Evolutionary conservation across 108 stramenopile species (phyloP).

Genomic region (Cyclotella atomus): DNA sequence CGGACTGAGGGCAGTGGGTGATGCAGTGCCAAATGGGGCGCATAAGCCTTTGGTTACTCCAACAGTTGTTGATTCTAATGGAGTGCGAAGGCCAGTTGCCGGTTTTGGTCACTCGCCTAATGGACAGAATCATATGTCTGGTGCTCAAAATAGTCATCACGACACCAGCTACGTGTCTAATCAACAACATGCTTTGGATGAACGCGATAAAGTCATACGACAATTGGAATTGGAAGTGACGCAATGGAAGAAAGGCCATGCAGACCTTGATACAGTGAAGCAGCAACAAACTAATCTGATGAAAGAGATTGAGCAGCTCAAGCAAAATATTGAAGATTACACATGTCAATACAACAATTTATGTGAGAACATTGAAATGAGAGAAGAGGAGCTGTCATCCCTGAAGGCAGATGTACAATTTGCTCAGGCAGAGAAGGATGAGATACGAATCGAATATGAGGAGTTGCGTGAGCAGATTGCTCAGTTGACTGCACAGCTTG

Average conservation of each 20-base stretch:
- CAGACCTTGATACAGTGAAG: conserved; percentile 10
- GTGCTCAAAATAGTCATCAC: neutral
- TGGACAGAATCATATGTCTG: neutral
- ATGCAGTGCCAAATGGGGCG: neutral
- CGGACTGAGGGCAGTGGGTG: conserved; percentile 9
- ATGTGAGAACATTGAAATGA: conserved; percentile 20
- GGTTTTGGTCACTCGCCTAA: neutral
- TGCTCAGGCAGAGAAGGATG: conserved; percentile 24
- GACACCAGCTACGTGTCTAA: too few relatives aligned
- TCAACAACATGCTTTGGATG: neutral
- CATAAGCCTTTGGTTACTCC: conserved; percentile 6
- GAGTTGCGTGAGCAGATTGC: conserved; percentile 7
- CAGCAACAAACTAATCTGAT: conserved; percentile 9
- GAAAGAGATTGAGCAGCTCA: neutral
- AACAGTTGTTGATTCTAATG: neutral
- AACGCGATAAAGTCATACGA: conserved; percentile 13
- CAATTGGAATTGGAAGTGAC: conserved; percentile 13
- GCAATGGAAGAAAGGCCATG: conserved; percentile 7
- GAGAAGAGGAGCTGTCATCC: conserved; percentile 28
- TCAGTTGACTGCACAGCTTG: conserved; percentile 6
- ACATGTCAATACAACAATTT: conserved; percentile 8
- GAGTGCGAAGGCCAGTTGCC: neutral
- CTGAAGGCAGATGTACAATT: conserved; percentile 29
- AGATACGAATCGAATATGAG: conserved; percentile 18
- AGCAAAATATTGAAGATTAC: conserved; percentile 9